Conservation (phyloP, 257 asterid genomes). For the Ocimum tenuiflorum region DNA sequence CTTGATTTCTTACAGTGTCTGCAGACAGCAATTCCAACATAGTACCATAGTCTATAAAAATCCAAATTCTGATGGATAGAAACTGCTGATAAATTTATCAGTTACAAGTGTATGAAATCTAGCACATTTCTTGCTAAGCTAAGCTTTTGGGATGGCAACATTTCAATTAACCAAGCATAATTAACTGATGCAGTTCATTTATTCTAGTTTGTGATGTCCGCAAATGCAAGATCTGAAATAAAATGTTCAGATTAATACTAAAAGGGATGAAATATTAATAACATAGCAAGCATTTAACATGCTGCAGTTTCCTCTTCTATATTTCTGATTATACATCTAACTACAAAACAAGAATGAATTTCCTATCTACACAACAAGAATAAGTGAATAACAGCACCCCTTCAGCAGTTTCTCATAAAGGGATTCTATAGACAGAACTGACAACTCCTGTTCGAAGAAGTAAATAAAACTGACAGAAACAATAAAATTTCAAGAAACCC, state of each 20-base stretch:
- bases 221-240: not conserved
- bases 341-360: conserved; percentile 23
- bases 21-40: too few relatives aligned
- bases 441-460: conserved; percentile 17
- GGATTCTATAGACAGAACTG: conserved; percentile 11
- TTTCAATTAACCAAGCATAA: too few relatives aligned
- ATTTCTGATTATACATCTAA: conserved; percentile 7
- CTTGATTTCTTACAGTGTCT: not conserved
- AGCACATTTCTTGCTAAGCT: too few relatives aligned
- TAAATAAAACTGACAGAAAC: conserved; percentile 24
- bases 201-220: too few relatives aligned
- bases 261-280: not conserved
- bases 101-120: too few relatives aligned
- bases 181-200: too few relatives aligned
- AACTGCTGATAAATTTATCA: too few relatives aligned
- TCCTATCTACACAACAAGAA: conserved; percentile 31
- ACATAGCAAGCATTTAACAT: too few relatives aligned
- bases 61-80: too few relatives aligned
- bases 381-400: conserved; percentile 8
- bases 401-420: not conserved
- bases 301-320: conserved; percentile 25
- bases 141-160: too few relatives aligned
- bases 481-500: conserved; percentile 34
- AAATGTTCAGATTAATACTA: too few relatives aligned
- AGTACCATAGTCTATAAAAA: too few relatives aligned